Percentiles rank a stretch among this genome's conserved stretches.
phyloP scores from a whole-genome alignment of 441 rosid species.

The Populus hybrid region DNA sequence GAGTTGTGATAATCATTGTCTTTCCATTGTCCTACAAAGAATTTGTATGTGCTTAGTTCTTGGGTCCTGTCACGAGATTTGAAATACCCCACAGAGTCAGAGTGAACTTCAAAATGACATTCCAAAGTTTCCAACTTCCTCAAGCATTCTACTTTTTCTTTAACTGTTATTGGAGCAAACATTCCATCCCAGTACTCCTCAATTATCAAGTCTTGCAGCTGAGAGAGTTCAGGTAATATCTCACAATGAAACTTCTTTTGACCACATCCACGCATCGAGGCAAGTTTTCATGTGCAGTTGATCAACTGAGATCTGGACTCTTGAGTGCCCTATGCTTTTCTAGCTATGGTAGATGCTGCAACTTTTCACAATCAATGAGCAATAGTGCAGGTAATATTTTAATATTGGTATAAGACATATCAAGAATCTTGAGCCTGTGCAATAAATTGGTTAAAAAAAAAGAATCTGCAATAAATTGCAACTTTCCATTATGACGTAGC shows the following conservation, averaged over 20 bases:
- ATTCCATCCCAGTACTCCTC: too few species aligned
- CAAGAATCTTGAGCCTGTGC: too few species aligned
- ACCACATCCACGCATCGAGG: conserved; percentile 4
- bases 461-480: conserved; percentile 5
- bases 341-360: conserved; percentile 12
- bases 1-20: not conserved
- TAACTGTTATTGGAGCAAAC: not conserved
- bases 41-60: not conserved
- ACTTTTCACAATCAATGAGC: not conserved
- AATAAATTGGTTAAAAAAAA: too few species aligned
- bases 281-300: not conserved
- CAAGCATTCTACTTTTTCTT: conserved; percentile 10
- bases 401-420: conserved; percentile 9
- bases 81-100: conserved; percentile 11
- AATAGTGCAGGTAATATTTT: conserved; percentile 14
- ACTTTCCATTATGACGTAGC: not conserved
- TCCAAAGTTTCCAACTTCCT: conserved; percentile 22
- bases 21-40: not conserved
- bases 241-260: not conserved
- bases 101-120: conserved; percentile 11
- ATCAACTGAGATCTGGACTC: conserved; percentile 10
- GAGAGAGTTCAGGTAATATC: conserved; percentile 2
- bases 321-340: conserved; percentile 9
- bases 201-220: not conserved
- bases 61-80: not conserved